phyloP scores from a whole-genome alignment of 345 rosid species.

The Aethionema arabicum region DNA sequence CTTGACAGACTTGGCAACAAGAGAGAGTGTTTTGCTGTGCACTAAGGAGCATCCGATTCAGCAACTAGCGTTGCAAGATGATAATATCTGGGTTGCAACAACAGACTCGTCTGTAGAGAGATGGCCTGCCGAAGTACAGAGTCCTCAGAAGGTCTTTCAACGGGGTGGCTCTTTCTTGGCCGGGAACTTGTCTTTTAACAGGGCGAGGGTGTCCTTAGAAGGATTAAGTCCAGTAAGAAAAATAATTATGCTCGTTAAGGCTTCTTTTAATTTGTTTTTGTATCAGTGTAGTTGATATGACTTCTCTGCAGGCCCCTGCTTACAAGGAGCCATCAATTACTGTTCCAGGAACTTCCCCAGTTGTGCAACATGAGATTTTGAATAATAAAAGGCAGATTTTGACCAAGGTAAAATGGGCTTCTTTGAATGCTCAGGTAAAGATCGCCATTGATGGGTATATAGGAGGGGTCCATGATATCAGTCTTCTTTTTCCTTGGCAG shows the following conservation, averaged over 20 bases:
- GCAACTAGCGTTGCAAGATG: slow-evolving; percentile 87
- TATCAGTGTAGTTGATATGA: slow-evolving; percentile 17
- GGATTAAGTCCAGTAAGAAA: slow-evolving; percentile 85
- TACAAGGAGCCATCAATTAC: slow-evolving; percentile 71
- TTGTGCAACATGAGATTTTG: slow-evolving; percentile 93
- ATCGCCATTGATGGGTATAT: slow-evolving; percentile 6
- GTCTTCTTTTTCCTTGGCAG: slow-evolving; percentile 44
- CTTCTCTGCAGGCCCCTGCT: slow-evolving; percentile 65
- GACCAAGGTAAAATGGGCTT: slow-evolving; percentile 65
- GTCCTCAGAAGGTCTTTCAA: slow-evolving; percentile 81
- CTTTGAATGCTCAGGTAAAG: slow-evolving; percentile 16
- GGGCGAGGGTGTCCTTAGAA: slow-evolving; percentile 96
- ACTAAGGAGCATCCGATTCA: slow-evolving; percentile 82
- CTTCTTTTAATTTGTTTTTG: slow-evolving; percentile 6
- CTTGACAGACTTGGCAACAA: slow-evolving; percentile 92
- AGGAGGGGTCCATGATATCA: slow-evolving; percentile 22
- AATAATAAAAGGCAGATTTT: slow-evolving; percentile 94
- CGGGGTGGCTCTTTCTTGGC: slow-evolving; percentile 96
- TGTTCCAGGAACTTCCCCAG: slow-evolving; percentile 84
- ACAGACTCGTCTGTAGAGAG: slow-evolving; percentile 85
- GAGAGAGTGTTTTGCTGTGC: slow-evolving; percentile 96
- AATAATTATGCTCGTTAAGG: slow-evolving; percentile 7
- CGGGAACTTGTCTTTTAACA: slow-evolving; percentile 92
- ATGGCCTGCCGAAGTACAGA: slow-evolving; percentile 91
- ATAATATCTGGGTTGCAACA: slow-evolving; percentile 90